phyloP scores from a whole-genome alignment of 2,329 filamentous ascomycete genomes.

The Coniosporium uncinatum region DNA sequence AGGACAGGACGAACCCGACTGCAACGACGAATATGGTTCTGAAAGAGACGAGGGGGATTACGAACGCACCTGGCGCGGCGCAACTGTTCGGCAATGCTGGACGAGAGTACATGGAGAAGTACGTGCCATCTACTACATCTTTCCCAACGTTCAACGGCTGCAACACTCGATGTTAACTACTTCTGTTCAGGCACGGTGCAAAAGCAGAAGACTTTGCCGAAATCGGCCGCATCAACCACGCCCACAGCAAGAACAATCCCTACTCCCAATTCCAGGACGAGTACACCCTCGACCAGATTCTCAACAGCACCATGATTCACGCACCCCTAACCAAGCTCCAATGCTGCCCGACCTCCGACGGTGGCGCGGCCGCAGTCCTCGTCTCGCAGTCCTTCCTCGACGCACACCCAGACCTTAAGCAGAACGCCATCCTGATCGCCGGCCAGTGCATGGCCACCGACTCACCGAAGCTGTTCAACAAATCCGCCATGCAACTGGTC shows the following conservation, averaged over 20 bases:
- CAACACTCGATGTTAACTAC: too few relatives aligned
- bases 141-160: neutral
- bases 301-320: slow-evolving; percentile 72
- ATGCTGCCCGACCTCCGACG: slow-evolving; percentile 95
- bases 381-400: slow-evolving; percentile 89
- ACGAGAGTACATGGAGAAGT: slow-evolving; percentile 92
- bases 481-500: slow-evolving; percentile 80
- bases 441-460: slow-evolving; percentile 89
- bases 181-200: slow-evolving; percentile 64
- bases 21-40: slow-evolving; percentile 73
- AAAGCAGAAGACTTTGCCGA: slow-evolving; percentile 85
- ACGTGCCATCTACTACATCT: slow-evolving; percentile 16
- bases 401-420: slow-evolving; percentile 73
- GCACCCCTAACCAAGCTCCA: slow-evolving; percentile 94
- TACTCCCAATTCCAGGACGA: slow-evolving; percentile 98
- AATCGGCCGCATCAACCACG: slow-evolving; percentile 90
- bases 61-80: slow-evolving; percentile 78
- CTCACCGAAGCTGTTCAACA: slow-evolving; percentile 70
- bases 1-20: slow-evolving; percentile 78
- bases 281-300: slow-evolving; percentile 81
- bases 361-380: slow-evolving; percentile 81
- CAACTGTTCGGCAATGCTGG: slow-evolving; percentile 97
- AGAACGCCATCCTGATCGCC: slow-evolving; percentile 82
- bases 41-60: slow-evolving; percentile 73
- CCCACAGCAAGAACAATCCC: slow-evolving; percentile 86